Percentiles rank a stretch among this genome's conserved stretches.
Evolutionary conservation across 2,329 filamentous ascomycete genomes (phyloP).

Genomic region (Ophiostoma sp.): DNA sequence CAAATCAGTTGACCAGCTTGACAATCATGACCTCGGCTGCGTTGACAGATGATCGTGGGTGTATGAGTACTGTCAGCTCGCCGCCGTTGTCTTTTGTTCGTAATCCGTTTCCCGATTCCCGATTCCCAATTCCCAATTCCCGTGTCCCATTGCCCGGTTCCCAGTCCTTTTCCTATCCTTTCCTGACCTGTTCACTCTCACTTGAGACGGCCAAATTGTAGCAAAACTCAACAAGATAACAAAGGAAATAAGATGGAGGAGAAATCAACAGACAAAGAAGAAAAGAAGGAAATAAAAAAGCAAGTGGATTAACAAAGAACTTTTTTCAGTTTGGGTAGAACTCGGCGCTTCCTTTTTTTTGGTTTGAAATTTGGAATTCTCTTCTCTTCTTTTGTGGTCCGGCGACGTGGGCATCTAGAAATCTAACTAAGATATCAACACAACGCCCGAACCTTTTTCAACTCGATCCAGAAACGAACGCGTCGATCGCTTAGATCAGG

Average conservation of each 20-base stretch:
- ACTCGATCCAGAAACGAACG: not conserved
- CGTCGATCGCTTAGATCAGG: constrained; percentile 56
- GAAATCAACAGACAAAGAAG: not conserved
- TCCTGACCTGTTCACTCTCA: too few relatives aligned
- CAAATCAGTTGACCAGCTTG: not conserved
- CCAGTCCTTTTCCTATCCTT: too few relatives aligned
- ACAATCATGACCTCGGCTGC: too few relatives aligned
- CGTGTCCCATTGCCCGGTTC: too few relatives aligned
- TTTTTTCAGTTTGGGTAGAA: not conserved
- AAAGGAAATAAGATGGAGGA: not conserved
- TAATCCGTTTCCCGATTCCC: too few relatives aligned
- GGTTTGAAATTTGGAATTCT: not conserved
- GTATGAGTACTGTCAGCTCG: too few relatives aligned
- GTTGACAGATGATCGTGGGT: too few relatives aligned
- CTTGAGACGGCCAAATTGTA: not conserved
- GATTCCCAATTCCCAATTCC: too few relatives aligned
- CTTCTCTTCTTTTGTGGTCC: constrained; percentile 3
- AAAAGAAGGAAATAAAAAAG: not conserved
- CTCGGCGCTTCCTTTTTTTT: not conserved
- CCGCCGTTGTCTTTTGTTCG: too few relatives aligned
- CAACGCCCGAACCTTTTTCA: not conserved
- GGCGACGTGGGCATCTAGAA: constrained; percentile 9
- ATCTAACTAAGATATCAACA: constrained; percentile 4
- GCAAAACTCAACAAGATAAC: constrained; percentile 1
- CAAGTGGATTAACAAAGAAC: not conserved